These are phyloP conservation scores for Neoboletus subvelutipes DNA, from an alignment of 768 basidiomycete genomes.

Conservation along the genomic window DNA sequence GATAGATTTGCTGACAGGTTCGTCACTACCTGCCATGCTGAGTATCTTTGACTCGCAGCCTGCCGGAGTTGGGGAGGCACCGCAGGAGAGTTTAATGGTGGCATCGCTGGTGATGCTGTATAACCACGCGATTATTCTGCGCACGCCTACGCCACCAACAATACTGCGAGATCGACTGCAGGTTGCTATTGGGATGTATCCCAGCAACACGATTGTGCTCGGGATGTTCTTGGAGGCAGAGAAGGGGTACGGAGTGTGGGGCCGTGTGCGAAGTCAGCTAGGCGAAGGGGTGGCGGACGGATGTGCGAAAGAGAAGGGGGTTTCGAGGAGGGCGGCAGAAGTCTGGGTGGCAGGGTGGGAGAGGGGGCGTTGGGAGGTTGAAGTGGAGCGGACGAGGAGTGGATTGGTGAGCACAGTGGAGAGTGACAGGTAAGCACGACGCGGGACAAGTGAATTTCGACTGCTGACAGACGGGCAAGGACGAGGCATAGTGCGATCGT, in stretches of 20 bases:
- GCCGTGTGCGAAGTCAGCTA: constrained; percentile 56
- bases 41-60: constrained; percentile 37
- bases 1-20: constrained; percentile 57
- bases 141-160: constrained; percentile 55
- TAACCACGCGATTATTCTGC: constrained; percentile 53
- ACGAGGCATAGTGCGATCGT: constrained; percentile 63
- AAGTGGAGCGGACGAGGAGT: constrained; percentile 68
- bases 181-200: constrained; percentile 55
- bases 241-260: constrained; percentile 78
- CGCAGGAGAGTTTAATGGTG: constrained; percentile 53
- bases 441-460: too few relatives aligned
- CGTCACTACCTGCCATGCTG: constrained; percentile 41
- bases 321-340: constrained; percentile 61
- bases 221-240: constrained; percentile 76
- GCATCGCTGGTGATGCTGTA: constrained; percentile 61
- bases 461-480: constrained; percentile 38
- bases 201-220: constrained; percentile 68
- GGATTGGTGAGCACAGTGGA: constrained; percentile 63
- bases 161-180: constrained; percentile 58
- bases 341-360: constrained; percentile 85
- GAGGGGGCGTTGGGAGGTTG: constrained; percentile 64
- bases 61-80: constrained; percentile 7
- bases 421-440: constrained; percentile 56
- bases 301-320: constrained; percentile 47
- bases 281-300: constrained; percentile 42